Evolutionary conservation across 2,329 filamentous ascomycete species (phyloP), one percentile per base, ranked within the genome.

Genomic region (Aschersonia sp.): DNA sequence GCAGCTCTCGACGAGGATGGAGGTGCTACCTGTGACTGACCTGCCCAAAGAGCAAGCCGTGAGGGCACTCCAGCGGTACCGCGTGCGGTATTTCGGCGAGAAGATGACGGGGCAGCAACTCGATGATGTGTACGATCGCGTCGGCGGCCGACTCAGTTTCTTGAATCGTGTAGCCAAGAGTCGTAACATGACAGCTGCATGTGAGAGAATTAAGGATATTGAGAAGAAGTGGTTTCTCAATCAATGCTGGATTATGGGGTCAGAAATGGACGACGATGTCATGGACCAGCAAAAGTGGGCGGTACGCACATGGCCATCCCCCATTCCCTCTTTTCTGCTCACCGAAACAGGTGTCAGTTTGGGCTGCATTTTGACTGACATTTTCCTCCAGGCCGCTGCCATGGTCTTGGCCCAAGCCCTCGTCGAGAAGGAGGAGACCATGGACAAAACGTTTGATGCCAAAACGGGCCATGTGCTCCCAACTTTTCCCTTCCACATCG

Each of bases 221-320:
- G 83, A 87, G 60, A 84, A 83, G 66, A 80, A 74, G n/a, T 87
- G 83, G 81, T 83, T 87, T 53, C 67, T 86, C 7, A 85, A 84
- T 63, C 79, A 83, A 59, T 86, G 82, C 65, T 84, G 81, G 73
- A 83, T 86, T 50, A 71, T 87, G 4, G 83, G 83, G 9, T 67
- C 66, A 46, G 80, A 83, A 51, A 84, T 86, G 83, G 92, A 97
- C 56, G 92, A 97, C 64, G 92, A 98, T 60, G 92, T 95, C 55
- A 97, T 97, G 83, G 87, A 95, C 59, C 86, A 95, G 64, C 88
- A 97, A 61, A 95, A 97, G 63, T 95, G 87, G 72, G 87, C 89
- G 43, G 84, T 87, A 70, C 66, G 49, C 47, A 41, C 8, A 10
- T n/a, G 22, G 4, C 22, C 22, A 22, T 22, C 30, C 30, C 42